Conservation (phyloP, 805 yeast species). For the Nakazawaea peltata region DNA sequence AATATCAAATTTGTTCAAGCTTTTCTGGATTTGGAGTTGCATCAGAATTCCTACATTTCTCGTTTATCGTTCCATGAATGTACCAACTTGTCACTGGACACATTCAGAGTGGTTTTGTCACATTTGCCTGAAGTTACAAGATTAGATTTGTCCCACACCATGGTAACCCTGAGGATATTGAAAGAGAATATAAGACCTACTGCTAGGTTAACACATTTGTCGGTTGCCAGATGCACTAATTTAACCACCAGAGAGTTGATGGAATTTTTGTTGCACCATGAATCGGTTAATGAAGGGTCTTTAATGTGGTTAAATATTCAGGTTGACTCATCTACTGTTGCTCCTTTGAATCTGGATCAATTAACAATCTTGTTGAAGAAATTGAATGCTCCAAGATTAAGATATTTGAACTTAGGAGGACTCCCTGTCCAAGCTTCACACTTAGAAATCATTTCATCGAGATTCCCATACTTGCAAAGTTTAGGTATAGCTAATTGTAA, state of each 20-base stretch:
- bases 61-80: constrained; percentile 79
- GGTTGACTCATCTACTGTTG: constrained; percentile 44
- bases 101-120: constrained; percentile 50
- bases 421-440: constrained; percentile 34
- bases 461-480: constrained; percentile 33
- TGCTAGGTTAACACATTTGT: constrained; percentile 65
- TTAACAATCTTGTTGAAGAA: constrained; percentile 34
- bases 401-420: constrained; percentile 45
- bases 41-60: constrained; percentile 7
- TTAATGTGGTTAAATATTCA: constrained; percentile 46
- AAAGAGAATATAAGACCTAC: constrained; percentile 41
- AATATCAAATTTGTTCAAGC: constrained; percentile 53
- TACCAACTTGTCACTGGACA: constrained; percentile 58
- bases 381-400: constrained; percentile 33
- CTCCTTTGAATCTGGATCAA: constrained; percentile 38
- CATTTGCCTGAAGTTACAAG: constrained; percentile 49
- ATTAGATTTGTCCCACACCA: constrained; percentile 77
- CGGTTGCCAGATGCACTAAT: constrained; percentile 56
- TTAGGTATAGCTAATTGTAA: constrained; percentile 32
- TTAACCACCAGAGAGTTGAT: constrained; percentile 66
- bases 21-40: constrained; percentile 35
- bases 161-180: constrained; percentile 58
- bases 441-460: constrained; percentile 28
- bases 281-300: constrained; percentile 38
- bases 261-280: constrained; percentile 64